Evolutionary conservation across 495 filamentous ascomycete species (phyloP), one percentile per base, ranked within the genome.

Genomic region (Penicillium herquei): DNA sequence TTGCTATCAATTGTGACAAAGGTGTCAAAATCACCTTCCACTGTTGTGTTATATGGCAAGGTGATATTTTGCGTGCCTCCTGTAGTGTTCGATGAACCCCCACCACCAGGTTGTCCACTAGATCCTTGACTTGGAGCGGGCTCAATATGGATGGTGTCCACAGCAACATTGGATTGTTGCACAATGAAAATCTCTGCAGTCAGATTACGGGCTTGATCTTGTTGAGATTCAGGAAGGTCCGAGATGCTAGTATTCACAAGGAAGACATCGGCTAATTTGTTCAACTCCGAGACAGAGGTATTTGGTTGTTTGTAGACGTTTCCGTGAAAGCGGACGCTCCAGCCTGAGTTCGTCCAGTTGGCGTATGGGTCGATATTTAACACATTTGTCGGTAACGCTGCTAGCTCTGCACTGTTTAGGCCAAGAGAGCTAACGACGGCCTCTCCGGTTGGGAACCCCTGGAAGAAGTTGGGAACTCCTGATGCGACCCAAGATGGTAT

Each of bases 261-360:
- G 69, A 91, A 91, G 7, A 80, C 67, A 63, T 91, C 83, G 49
- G 87, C 87, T 7, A 90, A 75, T 39, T 84, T 73, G 63, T 91
- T 74, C 39, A 91, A 70, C 49, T 78, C 87, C 18, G 72, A 67
- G 49, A 82, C 66, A 1, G 80, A 79, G 39, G 85, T 85, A 39
- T 88, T 81, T 31, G 89, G 87, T 54, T 87, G 81, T 59, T 90
- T 91, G 74, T 86, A 92, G 14, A 90, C 84, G 62, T 90, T 90
- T 57, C 88, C 89, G 56, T 87, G 88, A 63, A 92, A 84, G 13
- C 85, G 80, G 6, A 91, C 73, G 52, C 86, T 89, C 89, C 89
- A 92, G 39, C 85, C 87, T 43, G 81, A 71, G 16, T 81, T 75
- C n/a, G 88, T 91, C 81, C 84, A 92, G 57, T 92, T 92, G 35